These are phyloP conservation scores for Cerrena zonata DNA, from an alignment of 1,284 basidiomycete genomes.

Conservation along the genomic window DNA sequence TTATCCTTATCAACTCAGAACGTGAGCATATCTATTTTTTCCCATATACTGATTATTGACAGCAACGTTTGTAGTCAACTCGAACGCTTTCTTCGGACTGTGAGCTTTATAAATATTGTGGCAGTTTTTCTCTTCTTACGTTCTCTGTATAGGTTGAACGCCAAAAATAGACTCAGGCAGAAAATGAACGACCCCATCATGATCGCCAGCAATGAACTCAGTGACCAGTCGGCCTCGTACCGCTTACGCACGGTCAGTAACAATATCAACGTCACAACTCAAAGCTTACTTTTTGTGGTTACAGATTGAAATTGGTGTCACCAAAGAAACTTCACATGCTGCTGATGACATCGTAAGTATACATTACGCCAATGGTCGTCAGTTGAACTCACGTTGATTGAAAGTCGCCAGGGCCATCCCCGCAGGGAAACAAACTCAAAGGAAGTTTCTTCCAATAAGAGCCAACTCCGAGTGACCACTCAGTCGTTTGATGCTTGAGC, in stretches of 20 bases:
- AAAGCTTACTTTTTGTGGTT: neutral
- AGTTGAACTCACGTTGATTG: neutral
- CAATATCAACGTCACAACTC: neutral
- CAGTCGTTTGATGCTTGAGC: neutral
- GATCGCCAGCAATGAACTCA: neutral
- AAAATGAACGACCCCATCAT: neutral
- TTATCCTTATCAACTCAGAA: neutral
- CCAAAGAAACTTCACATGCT: neutral
- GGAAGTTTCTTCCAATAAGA: neutral
- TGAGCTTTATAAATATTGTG: neutral
- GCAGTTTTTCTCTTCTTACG: neutral
- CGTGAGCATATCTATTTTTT: neutral
- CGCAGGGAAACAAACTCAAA: neutral
- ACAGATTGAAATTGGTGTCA: neutral
- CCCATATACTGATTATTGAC: neutral
- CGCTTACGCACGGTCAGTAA: too few relatives aligned
- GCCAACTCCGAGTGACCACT: neutral
- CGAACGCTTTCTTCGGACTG: neutral
- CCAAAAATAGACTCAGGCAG: neutral
- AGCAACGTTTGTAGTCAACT: neutral
- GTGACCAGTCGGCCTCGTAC: neutral
- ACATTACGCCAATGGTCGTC: neutral
- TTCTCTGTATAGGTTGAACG: neutral
- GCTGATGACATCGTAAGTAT: neutral
- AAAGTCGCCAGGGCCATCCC: neutral